phyloP scores from a whole-genome alignment of 2,329 filamentous ascomycete genomes.

The Xylariaceae sp. region DNA sequence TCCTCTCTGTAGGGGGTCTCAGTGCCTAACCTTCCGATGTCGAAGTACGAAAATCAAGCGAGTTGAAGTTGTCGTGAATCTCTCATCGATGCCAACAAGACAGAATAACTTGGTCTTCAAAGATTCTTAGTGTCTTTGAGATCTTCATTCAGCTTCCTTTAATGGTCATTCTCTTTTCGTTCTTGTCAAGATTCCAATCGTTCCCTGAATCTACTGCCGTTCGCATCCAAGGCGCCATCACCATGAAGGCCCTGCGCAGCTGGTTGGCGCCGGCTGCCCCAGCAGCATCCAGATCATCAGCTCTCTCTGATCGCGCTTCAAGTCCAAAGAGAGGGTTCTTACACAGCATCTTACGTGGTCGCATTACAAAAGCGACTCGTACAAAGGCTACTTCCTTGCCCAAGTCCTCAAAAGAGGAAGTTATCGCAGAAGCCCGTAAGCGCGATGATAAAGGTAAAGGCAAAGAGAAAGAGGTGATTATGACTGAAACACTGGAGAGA shows the following conservation, averaged over 20 bases:
- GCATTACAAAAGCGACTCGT: conserved; percentile 19
- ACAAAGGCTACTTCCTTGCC: background rate
- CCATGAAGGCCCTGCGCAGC: conserved; percentile 17
- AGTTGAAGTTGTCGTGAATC: no score
- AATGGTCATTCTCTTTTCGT: background rate
- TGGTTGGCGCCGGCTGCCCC: conserved; percentile 14
- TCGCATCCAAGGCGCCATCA: background rate
- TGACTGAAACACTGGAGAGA: background rate
- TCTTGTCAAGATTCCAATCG: background rate
- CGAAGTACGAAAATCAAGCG: no score
- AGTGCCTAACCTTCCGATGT: no score
- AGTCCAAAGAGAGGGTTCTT: background rate
- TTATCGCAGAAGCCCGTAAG: background rate
- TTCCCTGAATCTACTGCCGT: background rate
- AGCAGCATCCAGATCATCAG: background rate
- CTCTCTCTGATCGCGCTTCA: background rate
- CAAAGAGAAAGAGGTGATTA: background rate
- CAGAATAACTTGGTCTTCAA: no score
- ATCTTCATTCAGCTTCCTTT: no score
- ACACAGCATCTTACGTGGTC: conserved; percentile 21
- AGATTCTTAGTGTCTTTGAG: no score
- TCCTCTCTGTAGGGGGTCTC: no score
- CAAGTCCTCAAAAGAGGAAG: background rate
- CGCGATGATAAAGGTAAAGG: background rate
- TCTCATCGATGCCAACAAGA: no score